Conservation (phyloP, 768 basidiomycete species). For the Harrya chromipes region DNA sequence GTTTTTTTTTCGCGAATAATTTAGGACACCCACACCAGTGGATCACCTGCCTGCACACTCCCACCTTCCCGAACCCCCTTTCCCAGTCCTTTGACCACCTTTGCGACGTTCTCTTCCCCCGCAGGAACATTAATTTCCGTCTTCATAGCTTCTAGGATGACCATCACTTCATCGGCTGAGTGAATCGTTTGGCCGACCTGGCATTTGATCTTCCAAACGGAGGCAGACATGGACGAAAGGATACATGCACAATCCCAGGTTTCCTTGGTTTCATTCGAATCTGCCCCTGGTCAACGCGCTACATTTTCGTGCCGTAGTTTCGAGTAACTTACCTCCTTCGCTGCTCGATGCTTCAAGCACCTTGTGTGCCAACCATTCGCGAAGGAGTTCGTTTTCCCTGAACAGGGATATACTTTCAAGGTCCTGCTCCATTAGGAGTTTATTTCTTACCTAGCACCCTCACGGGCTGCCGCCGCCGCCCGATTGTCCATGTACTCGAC, state of each 20-base stretch:
- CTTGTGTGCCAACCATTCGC: slow-evolving; percentile 41
- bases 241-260: slow-evolving; percentile 6
- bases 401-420: neutral
- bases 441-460: slow-evolving; percentile 28
- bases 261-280: slow-evolving; percentile 1
- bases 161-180: slow-evolving; percentile 40
- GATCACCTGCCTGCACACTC: slow-evolving; percentile 46
- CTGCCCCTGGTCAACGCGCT: neutral
- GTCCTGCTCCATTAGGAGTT: neutral
- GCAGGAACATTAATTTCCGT: slow-evolving; percentile 52
- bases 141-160: slow-evolving; percentile 66
- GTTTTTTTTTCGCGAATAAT: too few species aligned
- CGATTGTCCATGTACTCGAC: slow-evolving; percentile 41
- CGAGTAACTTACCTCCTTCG: slow-evolving; percentile 3
- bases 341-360: slow-evolving; percentile 4
- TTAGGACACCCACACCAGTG: slow-evolving; percentile 34
- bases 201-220: slow-evolving; percentile 51
- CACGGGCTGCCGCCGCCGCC: slow-evolving; percentile 30
- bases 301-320: neutral
- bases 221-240: slow-evolving; percentile 41
- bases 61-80: slow-evolving; percentile 42
- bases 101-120: slow-evolving; percentile 45
- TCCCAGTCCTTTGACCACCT: slow-evolving; percentile 38
- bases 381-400: slow-evolving; percentile 43
- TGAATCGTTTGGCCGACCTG: slow-evolving; percentile 40